Base-by-base conservation (phyloP, 129 eudicot species). In the Lonicera japonica region DNA sequence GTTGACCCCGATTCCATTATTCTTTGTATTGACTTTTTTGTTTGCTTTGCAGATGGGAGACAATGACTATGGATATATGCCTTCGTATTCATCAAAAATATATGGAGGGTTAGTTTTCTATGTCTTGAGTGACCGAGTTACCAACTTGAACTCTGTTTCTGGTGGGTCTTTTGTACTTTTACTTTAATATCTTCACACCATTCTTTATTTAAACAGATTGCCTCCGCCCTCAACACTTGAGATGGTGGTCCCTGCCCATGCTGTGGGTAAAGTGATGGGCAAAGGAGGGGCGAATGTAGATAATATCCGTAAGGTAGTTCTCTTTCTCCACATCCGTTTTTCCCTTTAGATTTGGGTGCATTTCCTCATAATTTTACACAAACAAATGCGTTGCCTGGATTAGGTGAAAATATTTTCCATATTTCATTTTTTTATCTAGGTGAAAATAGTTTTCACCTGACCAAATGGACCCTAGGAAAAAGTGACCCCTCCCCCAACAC, bases 201-300 rank as follows among this genome's bases (percentile, higher is more conserved):
- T 15, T 24, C 47, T 55, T 34, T 25, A 14, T 59, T 41, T 66
- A 43, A 43, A 38, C 90, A 87, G 98, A 69, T 76, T 87, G 79
- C 74, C 92, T 55, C 78, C 81, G 21, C 66, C 95, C 48, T 75
- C 91, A 19, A 63, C 77, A 10, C 65, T 83, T 54, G 99, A 92
- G 80, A 82, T 92, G 90, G 65, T 82, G 73, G 73, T 92, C 25
- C 99, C 99, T 74, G 86, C 86, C 57, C 87, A 85, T 74, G 89
- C 99, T 34, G 86, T 88, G 64, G 90, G 87, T 48, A 92, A 84
- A 74, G 99, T 92, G 64, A 65, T 92, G 76, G 99, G 99, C 38
- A 92, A 79, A 85, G 90, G 95, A 67, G 99, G 99, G 51, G 81
- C 81, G 14, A 92, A 92, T 65, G 69, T 92, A 34, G 95, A 80